These are phyloP conservation scores for Achaetomiella virescens DNA, from an alignment of 495 filamentous ascomycete genomes.

Conservation along the genomic window DNA sequence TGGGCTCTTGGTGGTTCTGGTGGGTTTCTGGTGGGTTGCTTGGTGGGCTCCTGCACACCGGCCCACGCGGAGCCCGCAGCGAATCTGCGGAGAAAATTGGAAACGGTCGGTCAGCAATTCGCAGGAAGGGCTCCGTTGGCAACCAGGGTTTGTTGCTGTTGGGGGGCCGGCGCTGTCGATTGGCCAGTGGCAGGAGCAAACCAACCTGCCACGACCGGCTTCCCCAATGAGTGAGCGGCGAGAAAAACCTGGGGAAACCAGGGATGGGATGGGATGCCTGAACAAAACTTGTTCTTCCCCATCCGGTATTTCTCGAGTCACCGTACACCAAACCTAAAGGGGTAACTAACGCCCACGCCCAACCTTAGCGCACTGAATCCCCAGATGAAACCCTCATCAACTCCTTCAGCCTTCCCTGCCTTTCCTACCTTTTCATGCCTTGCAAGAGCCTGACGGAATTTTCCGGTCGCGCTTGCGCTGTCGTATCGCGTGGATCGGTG, in stretches of 20 bases:
- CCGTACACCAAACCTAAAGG: too few relatives aligned
- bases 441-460: too few relatives aligned
- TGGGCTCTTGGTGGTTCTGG: not conserved
- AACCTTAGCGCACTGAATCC: too few relatives aligned
- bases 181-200: not conserved
- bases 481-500: too few relatives aligned
- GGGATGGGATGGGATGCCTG: too few relatives aligned
- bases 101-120: constrained; percentile 19
- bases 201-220: not conserved
- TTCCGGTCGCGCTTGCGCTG: too few relatives aligned
- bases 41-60: not conserved
- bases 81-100: constrained; percentile 20
- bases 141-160: constrained; percentile 3
- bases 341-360: too few relatives aligned
- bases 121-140: constrained; percentile 3
- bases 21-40: not conserved
- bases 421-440: too few relatives aligned
- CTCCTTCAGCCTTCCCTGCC: too few relatives aligned
- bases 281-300: too few relatives aligned
- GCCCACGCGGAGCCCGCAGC: constrained; percentile 9
- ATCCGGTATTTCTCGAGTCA: too few relatives aligned
- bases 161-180: not conserved
- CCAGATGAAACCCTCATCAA: too few relatives aligned
- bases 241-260: constrained; percentile 27
- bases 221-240: constrained; percentile 4